Evolutionary conservation across 192 early-diverging fungal species (phyloP).

Genomic region (Backusella morwellensis): DNA sequence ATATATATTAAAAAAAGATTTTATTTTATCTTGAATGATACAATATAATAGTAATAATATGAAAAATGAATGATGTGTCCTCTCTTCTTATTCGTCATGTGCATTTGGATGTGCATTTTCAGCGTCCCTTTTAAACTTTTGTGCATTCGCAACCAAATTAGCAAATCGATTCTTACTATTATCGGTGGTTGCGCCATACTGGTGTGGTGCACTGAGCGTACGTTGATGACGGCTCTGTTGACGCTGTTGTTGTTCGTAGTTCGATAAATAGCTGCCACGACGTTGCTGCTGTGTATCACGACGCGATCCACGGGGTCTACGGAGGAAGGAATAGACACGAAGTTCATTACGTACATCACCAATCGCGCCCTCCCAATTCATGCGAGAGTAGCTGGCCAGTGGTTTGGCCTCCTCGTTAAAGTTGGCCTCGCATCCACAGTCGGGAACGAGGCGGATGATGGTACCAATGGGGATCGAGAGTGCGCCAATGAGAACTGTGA

Average conservation of each 20-base stretch:
- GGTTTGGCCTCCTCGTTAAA: slow-evolving; percentile 38
- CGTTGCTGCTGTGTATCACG: not conserved
- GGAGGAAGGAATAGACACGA: slow-evolving; percentile 21
- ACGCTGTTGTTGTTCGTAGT: not conserved
- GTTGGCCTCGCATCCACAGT: slow-evolving; percentile 42
- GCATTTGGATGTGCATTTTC: slow-evolving; percentile 1
- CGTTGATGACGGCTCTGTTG: not conserved
- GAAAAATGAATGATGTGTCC: not conserved
- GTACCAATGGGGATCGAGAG: slow-evolving; percentile 81
- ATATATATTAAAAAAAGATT: not conserved
- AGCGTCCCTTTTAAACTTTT: slow-evolving; percentile 17
- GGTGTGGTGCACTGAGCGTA: not conserved
- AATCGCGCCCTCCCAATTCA: slow-evolving; percentile 38
- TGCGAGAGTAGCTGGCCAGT: slow-evolving; percentile 32
- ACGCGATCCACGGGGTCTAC: not conserved
- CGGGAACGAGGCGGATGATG: slow-evolving; percentile 77
- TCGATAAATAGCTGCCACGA: not conserved
- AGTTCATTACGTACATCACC: slow-evolving; percentile 31
- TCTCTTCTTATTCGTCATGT: not conserved
- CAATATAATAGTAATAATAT: too few species aligned
- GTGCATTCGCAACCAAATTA: slow-evolving; percentile 13
- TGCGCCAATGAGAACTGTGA: slow-evolving; percentile 75
- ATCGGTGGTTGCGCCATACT: not conserved
- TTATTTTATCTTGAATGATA: too few species aligned
- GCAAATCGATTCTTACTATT: slow-evolving; percentile 22